A percentile compares a stretch with the other conserved stretches of the same genome.
Conservation (phyloP, 345 rosid genomes). For the Citrus trifoliata region DNA sequence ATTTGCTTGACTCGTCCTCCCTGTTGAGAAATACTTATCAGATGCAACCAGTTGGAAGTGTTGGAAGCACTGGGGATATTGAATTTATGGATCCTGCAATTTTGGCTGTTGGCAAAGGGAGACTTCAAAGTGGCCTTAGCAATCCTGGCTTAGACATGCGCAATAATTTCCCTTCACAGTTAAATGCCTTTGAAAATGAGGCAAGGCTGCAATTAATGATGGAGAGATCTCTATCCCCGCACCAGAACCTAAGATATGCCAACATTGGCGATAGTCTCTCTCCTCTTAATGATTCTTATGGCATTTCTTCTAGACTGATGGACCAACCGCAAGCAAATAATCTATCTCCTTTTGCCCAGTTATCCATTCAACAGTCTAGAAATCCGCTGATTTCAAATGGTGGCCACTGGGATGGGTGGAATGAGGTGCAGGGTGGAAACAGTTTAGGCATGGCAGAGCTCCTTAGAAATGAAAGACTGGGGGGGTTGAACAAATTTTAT, state of each 20-base stretch:
- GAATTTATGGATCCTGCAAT: conserved; percentile 95
- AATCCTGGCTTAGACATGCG: conserved; percentile 56
- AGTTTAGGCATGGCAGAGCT: conserved; percentile 59
- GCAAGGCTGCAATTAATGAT: conserved; percentile 58
- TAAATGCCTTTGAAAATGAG: conserved; percentile 53
- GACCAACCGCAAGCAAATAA: conserved; percentile 60
- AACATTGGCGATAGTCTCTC: conserved; percentile 53
- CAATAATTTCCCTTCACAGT: conserved; percentile 43
- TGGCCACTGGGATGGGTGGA: conserved; percentile 79
- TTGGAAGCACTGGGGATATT: conserved; percentile 47
- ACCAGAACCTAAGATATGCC: conserved; percentile 46
- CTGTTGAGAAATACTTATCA: conserved; percentile 49
- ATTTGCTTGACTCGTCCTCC: conserved; percentile 45
- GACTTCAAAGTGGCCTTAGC: conserved; percentile 50
- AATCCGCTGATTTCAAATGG: conserved; percentile 55
- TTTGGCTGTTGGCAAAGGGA: conserved; percentile 89
- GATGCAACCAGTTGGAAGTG: conserved; percentile 36
- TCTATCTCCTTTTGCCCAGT: conserved; percentile 44
- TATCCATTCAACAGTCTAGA: conserved; percentile 56
- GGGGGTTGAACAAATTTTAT: conserved; percentile 54
- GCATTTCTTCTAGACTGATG: conserved; percentile 53
- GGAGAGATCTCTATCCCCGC: conserved; percentile 64
- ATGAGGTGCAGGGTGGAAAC: conserved; percentile 62
- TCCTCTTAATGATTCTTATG: conserved; percentile 49
- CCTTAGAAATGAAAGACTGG: conserved; percentile 66